Percentiles rank a stretch among this genome's conserved stretches.
Conservation (phyloP, 2,329 filamentous ascomycete species). For the Arthroderma sp. region DNA sequence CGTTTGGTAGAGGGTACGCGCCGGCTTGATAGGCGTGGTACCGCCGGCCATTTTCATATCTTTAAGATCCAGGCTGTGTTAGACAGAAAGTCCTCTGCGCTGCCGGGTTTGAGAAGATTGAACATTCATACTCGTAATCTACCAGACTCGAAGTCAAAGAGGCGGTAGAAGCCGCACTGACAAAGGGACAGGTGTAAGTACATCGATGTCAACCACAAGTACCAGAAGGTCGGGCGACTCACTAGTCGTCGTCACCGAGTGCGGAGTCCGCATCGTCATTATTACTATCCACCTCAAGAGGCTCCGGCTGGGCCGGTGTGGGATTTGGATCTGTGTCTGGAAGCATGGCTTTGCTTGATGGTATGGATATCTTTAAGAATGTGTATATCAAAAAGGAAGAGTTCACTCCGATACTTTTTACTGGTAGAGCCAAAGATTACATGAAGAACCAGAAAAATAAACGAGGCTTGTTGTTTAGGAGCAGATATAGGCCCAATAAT, state of each 20-base stretch:
- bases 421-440: no score
- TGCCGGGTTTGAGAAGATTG: neutral
- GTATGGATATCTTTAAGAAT: no score
- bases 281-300: neutral
- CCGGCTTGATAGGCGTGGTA: slow-evolving; percentile 32
- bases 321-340: no score
- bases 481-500: no score
- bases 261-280: neutral
- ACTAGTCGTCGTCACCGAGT: neutral
- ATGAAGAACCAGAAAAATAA: no score
- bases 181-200: neutral
- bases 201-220: neutral
- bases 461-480: no score
- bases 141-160: slow-evolving; percentile 7
- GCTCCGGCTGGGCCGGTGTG: neutral
- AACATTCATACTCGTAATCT: slow-evolving; percentile 6
- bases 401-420: no score
- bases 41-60: slow-evolving; percentile 30
- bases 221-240: neutral
- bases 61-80: neutral
- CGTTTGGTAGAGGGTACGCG: slow-evolving; percentile 38
- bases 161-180: neutral
- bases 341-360: no score
- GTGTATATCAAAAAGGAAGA: no score
- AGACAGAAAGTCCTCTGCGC: neutral